Evolutionary conservation across 2,329 filamentous ascomycete genomes (phyloP).

Genomic region (Paecilomyces formosus): DNA sequence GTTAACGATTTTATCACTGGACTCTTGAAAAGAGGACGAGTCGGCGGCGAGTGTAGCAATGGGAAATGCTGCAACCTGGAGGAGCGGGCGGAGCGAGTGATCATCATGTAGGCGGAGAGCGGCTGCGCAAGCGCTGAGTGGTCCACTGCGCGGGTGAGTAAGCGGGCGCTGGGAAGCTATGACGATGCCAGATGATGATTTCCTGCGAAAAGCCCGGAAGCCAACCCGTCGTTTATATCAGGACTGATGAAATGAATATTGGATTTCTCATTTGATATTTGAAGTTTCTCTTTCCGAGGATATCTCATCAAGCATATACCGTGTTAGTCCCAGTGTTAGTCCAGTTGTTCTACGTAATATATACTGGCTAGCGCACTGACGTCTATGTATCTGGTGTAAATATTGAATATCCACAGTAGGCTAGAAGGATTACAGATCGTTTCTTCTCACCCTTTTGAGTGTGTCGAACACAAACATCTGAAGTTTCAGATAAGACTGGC

Average conservation of each 20-base stretch:
- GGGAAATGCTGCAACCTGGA: background rate
- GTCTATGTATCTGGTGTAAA: too few relatives aligned
- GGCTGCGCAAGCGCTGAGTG: background rate
- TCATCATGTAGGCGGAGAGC: background rate
- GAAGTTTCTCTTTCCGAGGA: too few relatives aligned
- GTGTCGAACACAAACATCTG: too few relatives aligned
- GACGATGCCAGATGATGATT: background rate
- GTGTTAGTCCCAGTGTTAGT: too few relatives aligned
- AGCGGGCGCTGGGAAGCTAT: background rate
- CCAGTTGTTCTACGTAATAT: background rate
- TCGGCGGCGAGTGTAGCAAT: background rate
- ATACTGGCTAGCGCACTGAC: too few relatives aligned
- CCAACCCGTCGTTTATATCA: too few relatives aligned
- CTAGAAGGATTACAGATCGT: too few relatives aligned
- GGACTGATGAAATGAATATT: too few relatives aligned
- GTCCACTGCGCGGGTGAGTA: background rate
- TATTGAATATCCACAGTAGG: too few relatives aligned
- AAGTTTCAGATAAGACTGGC: background rate
- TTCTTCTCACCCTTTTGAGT: too few relatives aligned
- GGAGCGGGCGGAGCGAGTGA: background rate
- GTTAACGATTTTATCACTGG: background rate
- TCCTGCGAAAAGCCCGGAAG: too few relatives aligned
- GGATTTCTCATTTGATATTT: too few relatives aligned
- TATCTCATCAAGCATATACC: background rate
- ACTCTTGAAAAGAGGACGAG: background rate